Evolutionary conservation across 2,329 filamentous ascomycete species (phyloP), one percentile per base, ranked within the genome.

Genomic region (Ophiostoma sp.): DNA sequence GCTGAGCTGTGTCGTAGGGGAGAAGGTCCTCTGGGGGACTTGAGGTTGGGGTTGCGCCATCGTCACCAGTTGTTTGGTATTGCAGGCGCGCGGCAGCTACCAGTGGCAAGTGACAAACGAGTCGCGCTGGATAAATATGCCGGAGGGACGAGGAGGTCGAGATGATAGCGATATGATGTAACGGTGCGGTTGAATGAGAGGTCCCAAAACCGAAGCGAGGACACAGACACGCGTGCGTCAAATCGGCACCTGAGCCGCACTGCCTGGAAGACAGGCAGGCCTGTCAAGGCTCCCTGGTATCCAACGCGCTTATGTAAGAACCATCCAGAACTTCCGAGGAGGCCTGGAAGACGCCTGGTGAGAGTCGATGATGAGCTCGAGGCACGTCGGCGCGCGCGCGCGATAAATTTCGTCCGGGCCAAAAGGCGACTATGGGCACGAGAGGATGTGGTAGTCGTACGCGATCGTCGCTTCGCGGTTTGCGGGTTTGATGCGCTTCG

Each of bases 11-110:
- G 69, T 52, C 1, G 67, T 41, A 1, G 72, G 71, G 1, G 71
- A 70, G 45, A 72, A 72, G 5, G 70, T 71, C 69, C 71, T 49
- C 65, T 66, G 70, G 3, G 70, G 70, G 72, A 79, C 78, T 72
- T 83, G 80, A n/a, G 81, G 78, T 72, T 87, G 85, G 66, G 85
- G 84, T 75, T 89, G 86, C 74, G 86, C 85, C 86, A 89, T 86
- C 72, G 60, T 42, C 60, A 16, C n/a, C 16, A 16, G 16, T 6
- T 18, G 16, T 40, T 38, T n/a, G 38, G 60, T 18, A n/a, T n/a
- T 42, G 38, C 27, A 27, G 40, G 40, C 60, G 60, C 55, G 36
- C 60, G 55, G 38, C 55, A 8, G 11, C 14, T 38, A 18, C 36
- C 18, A 14, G 38, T 11, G 16, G 2, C 14, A 38, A 12, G 55